Evolutionary conservation across 2,329 filamentous ascomycete genomes (phyloP).

Genomic region (Ophiosphaerella herpotricha): DNA sequence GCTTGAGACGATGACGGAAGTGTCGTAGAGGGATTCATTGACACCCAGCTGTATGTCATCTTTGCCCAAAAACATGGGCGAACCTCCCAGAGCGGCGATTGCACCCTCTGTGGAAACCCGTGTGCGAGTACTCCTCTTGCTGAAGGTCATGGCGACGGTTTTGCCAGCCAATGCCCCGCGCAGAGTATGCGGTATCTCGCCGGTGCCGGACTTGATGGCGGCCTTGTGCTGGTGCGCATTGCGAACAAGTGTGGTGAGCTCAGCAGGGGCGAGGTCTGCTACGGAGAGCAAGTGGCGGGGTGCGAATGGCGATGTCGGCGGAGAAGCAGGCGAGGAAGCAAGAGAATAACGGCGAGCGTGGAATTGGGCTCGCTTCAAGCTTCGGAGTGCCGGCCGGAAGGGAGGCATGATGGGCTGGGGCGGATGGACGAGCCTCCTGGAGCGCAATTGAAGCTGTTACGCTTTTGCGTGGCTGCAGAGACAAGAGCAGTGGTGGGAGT

Average conservation of each 20-base stretch:
- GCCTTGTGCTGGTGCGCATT: slow-evolving; percentile 80
- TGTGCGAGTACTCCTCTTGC: slow-evolving; percentile 91
- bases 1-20: slow-evolving; percentile 70
- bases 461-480: not conserved
- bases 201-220: slow-evolving; percentile 68
- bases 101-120: slow-evolving; percentile 92
- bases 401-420: slow-evolving; percentile 34
- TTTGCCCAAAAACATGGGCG: slow-evolving; percentile 95
- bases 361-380: slow-evolving; percentile 33
- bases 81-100: slow-evolving; percentile 83
- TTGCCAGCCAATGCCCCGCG: slow-evolving; percentile 69
- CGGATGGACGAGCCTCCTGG: not conserved
- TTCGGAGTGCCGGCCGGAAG: slow-evolving; percentile 39
- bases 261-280: slow-evolving; percentile 76
- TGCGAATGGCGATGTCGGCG: slow-evolving; percentile 60
- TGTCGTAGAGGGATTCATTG: slow-evolving; percentile 7
- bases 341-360: slow-evolving; percentile 29
- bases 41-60: slow-evolving; percentile 93
- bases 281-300: slow-evolving; percentile 93
- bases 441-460: slow-evolving; percentile 14
- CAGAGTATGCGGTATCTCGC: slow-evolving; percentile 63
- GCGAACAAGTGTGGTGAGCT: slow-evolving; percentile 80
- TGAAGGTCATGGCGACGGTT: slow-evolving; percentile 95
- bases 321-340: slow-evolving; percentile 41
- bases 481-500: slow-evolving; percentile 16